These are phyloP conservation scores for Sclerotinia minor DNA, from an alignment of 2,329 filamentous ascomycete genomes.

Conservation along the genomic window DNA sequence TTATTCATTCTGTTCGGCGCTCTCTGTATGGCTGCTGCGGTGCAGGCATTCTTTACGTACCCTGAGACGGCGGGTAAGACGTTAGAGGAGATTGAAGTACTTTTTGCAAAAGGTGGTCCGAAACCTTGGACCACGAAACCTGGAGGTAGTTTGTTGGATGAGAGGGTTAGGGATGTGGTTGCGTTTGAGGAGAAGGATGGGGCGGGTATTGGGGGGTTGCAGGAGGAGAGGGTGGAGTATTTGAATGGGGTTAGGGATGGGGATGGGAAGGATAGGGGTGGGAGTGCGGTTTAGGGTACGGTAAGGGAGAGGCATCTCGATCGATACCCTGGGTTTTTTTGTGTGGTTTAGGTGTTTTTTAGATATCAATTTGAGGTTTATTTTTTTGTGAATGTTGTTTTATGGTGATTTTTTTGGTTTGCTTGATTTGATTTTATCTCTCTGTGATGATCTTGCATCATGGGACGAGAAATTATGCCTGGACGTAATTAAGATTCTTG, in stretches of 20 bases:
- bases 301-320: too few species aligned
- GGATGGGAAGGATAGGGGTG: not conserved
- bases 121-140: constrained; percentile 35
- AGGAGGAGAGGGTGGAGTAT: constrained; percentile 12
- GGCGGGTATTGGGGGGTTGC: not conserved
- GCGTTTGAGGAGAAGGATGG: constrained; percentile 11
- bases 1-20: constrained; percentile 53
- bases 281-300: not conserved
- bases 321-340: not conserved
- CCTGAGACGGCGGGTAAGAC: constrained; percentile 43
- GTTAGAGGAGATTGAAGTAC: constrained; percentile 42
- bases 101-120: constrained; percentile 36
- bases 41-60: constrained; percentile 37
- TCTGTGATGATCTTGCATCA: too few species aligned
- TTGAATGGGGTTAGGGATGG: not conserved
- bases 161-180: constrained; percentile 29
- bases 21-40: constrained; percentile 49
- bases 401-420: not conserved
- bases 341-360: not conserved
- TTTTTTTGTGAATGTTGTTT: not conserved
- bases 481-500: too few species aligned
- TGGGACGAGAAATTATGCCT: too few species aligned
- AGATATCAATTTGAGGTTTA: not conserved
- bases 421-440: too few species aligned
- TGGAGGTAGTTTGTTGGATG: constrained; percentile 29